Evolutionary conservation across 1,284 basidiomycete genomes (phyloP).

Genomic region (Rhodotorula sp.): DNA sequence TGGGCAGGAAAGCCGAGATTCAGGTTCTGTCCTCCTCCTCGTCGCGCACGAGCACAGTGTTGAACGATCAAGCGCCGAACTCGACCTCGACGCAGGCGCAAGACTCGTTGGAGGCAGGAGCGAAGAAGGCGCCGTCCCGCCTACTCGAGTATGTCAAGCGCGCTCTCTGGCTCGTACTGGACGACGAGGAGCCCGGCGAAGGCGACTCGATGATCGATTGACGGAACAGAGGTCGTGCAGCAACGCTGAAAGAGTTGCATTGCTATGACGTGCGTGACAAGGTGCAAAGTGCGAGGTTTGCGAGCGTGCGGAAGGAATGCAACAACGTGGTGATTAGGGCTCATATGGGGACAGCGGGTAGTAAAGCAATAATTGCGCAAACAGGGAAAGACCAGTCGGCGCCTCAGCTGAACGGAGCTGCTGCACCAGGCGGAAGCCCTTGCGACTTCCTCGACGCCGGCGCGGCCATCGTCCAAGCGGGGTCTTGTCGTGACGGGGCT

Average conservation of each 20-base stretch:
- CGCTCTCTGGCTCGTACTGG: background rate
- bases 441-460: slow-evolving; percentile 4
- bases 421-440: slow-evolving; percentile 10
- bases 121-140: background rate
- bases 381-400: no score
- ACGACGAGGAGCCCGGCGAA: no score
- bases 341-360: background rate
- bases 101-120: no score
- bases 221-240: background rate
- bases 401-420: background rate
- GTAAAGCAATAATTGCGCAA: no score
- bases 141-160: background rate
- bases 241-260: no score
- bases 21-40: slow-evolving; percentile 61
- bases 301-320: background rate
- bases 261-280: background rate
- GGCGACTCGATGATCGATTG: no score
- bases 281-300: background rate
- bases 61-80: no score
- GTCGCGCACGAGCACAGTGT: background rate
- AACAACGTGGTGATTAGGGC: background rate
- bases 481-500: background rate
- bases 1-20: slow-evolving; percentile 82
- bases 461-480: background rate
- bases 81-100: background rate